Conservation (phyloP, 495 filamentous ascomycete genomes). For the Cercophora samala region DNA sequence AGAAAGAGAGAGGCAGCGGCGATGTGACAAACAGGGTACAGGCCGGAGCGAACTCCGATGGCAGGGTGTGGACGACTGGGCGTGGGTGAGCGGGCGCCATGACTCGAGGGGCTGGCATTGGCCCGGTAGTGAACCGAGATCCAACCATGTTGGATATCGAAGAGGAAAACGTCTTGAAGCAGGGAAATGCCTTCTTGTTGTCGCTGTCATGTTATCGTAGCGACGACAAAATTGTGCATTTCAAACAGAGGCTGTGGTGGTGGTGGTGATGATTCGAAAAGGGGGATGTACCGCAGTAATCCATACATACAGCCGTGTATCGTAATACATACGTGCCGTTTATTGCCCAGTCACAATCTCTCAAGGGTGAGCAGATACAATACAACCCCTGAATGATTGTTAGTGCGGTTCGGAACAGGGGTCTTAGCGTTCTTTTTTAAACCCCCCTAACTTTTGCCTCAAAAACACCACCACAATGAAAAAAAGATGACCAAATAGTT, state of each 20-base stretch:
- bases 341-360: constrained; percentile 10
- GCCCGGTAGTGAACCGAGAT: background rate
- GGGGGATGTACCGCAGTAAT: background rate
- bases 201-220: background rate
- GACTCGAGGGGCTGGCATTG: constrained; percentile 10
- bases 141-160: background rate
- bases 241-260: background rate
- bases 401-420: too few relatives aligned
- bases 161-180: background rate
- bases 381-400: too few relatives aligned
- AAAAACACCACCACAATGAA: too few relatives aligned
- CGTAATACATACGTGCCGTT: constrained; percentile 1
- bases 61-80: constrained; percentile 4
- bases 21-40: background rate
- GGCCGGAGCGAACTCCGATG: constrained; percentile 13
- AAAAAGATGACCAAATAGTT: too few relatives aligned
- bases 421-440: too few relatives aligned
- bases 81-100: background rate
- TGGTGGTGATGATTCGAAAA: background rate
- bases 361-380: background rate
- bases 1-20: background rate
- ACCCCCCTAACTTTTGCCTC: too few relatives aligned
- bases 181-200: background rate
- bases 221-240: background rate
- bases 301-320: background rate